Conservation (phyloP, 345 rosid genomes). For the Ceriops decandra region DNA sequence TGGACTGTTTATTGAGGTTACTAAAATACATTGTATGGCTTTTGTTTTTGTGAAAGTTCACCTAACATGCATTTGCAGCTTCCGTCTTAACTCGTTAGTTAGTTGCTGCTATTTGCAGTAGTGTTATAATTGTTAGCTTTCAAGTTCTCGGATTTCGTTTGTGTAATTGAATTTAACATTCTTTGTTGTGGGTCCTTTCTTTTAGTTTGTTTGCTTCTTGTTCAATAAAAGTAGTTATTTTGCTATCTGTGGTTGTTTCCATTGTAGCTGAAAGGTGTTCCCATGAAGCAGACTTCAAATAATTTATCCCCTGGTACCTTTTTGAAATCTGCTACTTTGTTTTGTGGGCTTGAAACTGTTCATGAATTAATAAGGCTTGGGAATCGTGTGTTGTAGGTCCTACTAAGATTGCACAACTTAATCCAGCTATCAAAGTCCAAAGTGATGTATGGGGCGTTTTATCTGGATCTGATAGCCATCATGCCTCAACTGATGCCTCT, state of each 20-base stretch:
- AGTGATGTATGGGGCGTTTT: constrained; percentile 35
- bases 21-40: no score
- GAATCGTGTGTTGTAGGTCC: constrained; percentile 27
- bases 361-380: constrained; percentile 10
- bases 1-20: no score
- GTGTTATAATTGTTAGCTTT: not conserved
- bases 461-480: constrained; percentile 36
- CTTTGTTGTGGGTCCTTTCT: not conserved
- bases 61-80: no score
- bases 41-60: no score
- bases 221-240: not conserved
- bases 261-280: constrained; percentile 22
- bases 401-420: constrained; percentile 22
- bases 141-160: not conserved
- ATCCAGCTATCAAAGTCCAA: constrained; percentile 30
- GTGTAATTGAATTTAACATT: not conserved
- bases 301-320: constrained; percentile 32
- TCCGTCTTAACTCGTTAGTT: no score
- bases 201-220: not conserved
- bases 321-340: not conserved
- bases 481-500: constrained; percentile 47
- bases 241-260: constrained; percentile 5
- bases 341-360: not conserved
- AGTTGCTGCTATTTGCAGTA: no score
- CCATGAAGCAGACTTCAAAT: constrained; percentile 36